phyloP scores from a whole-genome alignment of 1,139 yeast genomes.

The Hansenula anomala region DNA sequence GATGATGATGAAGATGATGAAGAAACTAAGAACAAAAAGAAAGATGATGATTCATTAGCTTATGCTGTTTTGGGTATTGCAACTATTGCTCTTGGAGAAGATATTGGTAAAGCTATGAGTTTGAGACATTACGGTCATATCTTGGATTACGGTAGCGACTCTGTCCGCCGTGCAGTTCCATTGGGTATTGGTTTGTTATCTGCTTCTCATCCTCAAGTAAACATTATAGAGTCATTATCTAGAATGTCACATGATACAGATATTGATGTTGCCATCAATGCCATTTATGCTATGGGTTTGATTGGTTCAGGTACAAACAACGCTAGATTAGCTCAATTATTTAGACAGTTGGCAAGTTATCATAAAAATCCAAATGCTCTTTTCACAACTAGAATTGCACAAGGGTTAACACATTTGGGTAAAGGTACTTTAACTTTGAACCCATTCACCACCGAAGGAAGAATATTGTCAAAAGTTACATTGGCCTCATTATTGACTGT shows the following conservation, averaged over 20 bases:
- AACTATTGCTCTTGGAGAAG: slow-evolving; percentile 95
- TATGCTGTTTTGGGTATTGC: slow-evolving; percentile 95
- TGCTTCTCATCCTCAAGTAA: slow-evolving; percentile 93
- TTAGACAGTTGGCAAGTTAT: slow-evolving; percentile 91
- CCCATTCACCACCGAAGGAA: slow-evolving; percentile 88
- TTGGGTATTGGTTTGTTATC: slow-evolving; percentile 95
- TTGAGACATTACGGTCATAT: slow-evolving; percentile 94
- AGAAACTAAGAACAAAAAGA: slow-evolving; percentile 31
- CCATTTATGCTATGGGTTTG: slow-evolving; percentile 94
- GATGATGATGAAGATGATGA: slow-evolving; percentile 26
- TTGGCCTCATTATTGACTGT: slow-evolving; percentile 88
- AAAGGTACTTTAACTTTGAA: slow-evolving; percentile 86
- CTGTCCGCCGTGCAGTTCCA: slow-evolving; percentile 92
- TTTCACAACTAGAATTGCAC: slow-evolving; percentile 92
- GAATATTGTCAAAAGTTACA: slow-evolving; percentile 81
- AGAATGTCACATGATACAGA: slow-evolving; percentile 96
- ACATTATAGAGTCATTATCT: slow-evolving; percentile 92
- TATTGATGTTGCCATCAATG: slow-evolving; percentile 89
- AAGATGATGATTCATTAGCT: slow-evolving; percentile 71
- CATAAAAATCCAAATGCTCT: slow-evolving; percentile 89
- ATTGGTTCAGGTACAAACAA: slow-evolving; percentile 99
- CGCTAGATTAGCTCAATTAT: slow-evolving; percentile 93
- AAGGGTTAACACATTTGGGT: slow-evolving; percentile 92
- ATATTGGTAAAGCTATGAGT: slow-evolving; percentile 96
- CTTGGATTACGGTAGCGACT: slow-evolving; percentile 95